Evolutionary conservation across 768 basidiomycete species (phyloP).

Genomic region (Termitomyces bulborhizus): DNA sequence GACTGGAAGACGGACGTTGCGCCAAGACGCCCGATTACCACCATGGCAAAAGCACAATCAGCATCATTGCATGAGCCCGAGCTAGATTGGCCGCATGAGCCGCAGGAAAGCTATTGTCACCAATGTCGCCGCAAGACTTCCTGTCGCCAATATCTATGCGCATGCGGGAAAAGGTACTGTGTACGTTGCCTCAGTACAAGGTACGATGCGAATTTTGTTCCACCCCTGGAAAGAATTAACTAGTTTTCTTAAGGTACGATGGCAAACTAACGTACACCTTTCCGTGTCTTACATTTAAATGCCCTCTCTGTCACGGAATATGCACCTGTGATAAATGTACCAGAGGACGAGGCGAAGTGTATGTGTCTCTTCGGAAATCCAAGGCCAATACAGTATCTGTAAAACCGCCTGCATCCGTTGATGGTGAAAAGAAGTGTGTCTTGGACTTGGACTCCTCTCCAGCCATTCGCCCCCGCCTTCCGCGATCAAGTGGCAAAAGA

Average conservation of each 20-base stretch:
- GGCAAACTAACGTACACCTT: conserved; percentile 16
- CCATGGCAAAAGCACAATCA: background rate
- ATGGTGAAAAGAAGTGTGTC: background rate
- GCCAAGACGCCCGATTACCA: background rate
- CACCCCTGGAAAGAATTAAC: background rate
- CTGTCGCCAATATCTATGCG: conserved; percentile 10
- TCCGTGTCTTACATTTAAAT: conserved; percentile 22
- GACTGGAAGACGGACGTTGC: background rate
- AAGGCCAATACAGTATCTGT: background rate
- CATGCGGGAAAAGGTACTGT: conserved; percentile 14
- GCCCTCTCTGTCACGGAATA: conserved; percentile 36
- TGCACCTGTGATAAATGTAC: conserved; percentile 48
- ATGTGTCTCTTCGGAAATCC: conserved; percentile 18
- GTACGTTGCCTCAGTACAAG: conserved; percentile 14
- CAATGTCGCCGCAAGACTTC: conserved; percentile 12
- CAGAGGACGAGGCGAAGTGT: conserved; percentile 38
- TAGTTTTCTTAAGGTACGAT: conserved; percentile 5
- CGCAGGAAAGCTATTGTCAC: conserved; percentile 16
- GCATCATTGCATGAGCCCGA: too few relatives aligned
- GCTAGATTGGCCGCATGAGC: conserved; percentile 7
- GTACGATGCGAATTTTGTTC: conserved; percentile 3
- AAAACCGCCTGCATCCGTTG: background rate
- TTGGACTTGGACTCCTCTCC: background rate
- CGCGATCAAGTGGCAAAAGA: conserved; percentile 4
- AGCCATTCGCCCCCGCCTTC: background rate